Percentiles rank a stretch among this genome's conserved stretches.
phyloP scores from a whole-genome alignment of 2,329 filamentous ascomycete genomes.

The Monosporascus sp. region DNA sequence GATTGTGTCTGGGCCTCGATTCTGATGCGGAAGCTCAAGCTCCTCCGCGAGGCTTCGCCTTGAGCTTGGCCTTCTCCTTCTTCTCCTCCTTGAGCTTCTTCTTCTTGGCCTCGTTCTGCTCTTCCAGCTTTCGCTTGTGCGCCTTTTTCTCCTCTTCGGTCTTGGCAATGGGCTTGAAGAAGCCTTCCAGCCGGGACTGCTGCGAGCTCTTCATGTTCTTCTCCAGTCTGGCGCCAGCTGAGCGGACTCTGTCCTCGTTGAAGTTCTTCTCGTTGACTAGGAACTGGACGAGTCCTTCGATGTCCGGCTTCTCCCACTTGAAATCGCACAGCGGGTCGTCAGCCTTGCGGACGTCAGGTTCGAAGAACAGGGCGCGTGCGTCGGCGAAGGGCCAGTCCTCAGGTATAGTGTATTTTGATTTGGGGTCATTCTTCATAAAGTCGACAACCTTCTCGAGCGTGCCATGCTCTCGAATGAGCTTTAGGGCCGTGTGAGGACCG shows the following conservation, averaged over 20 bases:
- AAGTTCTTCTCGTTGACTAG: slow-evolving; percentile 94
- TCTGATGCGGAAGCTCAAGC: not conserved
- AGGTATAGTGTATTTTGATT: slow-evolving; percentile 76
- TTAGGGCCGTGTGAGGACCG: slow-evolving; percentile 85
- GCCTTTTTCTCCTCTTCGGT: slow-evolving; percentile 78
- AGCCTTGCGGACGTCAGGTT: slow-evolving; percentile 80
- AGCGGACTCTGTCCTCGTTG: slow-evolving; percentile 86
- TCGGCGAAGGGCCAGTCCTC: slow-evolving; percentile 97
- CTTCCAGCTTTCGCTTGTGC: slow-evolving; percentile 89
- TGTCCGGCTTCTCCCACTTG: slow-evolving; percentile 93
- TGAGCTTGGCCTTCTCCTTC: slow-evolving; percentile 89
- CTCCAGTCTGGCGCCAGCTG: slow-evolving; percentile 68
- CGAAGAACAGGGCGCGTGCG: slow-evolving; percentile 84
- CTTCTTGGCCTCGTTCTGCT: slow-evolving; percentile 86
- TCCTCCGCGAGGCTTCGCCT: slow-evolving; percentile 72
- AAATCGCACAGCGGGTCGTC: slow-evolving; percentile 88
- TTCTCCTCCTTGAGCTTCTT: slow-evolving; percentile 93
- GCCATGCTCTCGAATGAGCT: slow-evolving; percentile 89
- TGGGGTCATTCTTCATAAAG: slow-evolving; percentile 67
- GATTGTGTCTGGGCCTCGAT: no score
- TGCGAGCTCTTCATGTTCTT: slow-evolving; percentile 91
- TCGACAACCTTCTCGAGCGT: slow-evolving; percentile 83
- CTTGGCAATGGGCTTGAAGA: slow-evolving; percentile 91
- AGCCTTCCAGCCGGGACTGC: slow-evolving; percentile 87
- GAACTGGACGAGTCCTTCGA: slow-evolving; percentile 84